Evolutionary conservation across 2,329 filamentous ascomycete genomes (phyloP).

Genomic region (Fusarium setosum): DNA sequence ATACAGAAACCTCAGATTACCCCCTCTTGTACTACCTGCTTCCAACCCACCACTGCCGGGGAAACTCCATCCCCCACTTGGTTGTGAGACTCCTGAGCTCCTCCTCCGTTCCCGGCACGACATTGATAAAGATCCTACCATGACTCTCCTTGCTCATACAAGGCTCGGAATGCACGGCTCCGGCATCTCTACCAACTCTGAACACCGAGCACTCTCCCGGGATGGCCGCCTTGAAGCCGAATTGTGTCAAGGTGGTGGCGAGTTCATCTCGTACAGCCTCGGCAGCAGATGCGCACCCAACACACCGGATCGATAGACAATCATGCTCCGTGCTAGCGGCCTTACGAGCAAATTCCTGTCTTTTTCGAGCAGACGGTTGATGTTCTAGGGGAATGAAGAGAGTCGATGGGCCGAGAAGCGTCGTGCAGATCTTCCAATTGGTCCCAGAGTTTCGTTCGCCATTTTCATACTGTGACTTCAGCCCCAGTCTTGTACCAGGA

Average conservation of each 20-base stretch:
- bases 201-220: constrained; percentile 55
- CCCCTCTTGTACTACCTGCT: neutral
- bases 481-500: constrained; percentile 14
- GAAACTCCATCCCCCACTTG: constrained; percentile 54
- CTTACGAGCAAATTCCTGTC: constrained; percentile 45
- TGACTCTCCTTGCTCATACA: constrained; percentile 43
- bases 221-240: constrained; percentile 38
- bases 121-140: constrained; percentile 51
- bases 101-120: constrained; percentile 49
- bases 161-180: constrained; percentile 57
- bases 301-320: constrained; percentile 56
- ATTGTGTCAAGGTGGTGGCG: constrained; percentile 37
- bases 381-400: constrained; percentile 53
- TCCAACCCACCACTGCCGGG: constrained; percentile 48
- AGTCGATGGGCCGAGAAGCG: constrained; percentile 58
- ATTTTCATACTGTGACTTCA: constrained; percentile 2
- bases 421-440: constrained; percentile 62
- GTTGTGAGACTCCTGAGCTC: constrained; percentile 47
- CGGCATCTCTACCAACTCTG: constrained; percentile 52
- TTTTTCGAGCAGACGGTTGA: constrained; percentile 46
- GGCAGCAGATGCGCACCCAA: constrained; percentile 55
- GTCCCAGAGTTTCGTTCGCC: constrained; percentile 32
- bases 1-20: neutral
- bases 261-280: constrained; percentile 53
- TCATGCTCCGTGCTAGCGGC: constrained; percentile 48